These are phyloP conservation scores for Phytopythium mirpurense DNA, from an alignment of 352 stramenopile species.

Conservation along the genomic window DNA sequence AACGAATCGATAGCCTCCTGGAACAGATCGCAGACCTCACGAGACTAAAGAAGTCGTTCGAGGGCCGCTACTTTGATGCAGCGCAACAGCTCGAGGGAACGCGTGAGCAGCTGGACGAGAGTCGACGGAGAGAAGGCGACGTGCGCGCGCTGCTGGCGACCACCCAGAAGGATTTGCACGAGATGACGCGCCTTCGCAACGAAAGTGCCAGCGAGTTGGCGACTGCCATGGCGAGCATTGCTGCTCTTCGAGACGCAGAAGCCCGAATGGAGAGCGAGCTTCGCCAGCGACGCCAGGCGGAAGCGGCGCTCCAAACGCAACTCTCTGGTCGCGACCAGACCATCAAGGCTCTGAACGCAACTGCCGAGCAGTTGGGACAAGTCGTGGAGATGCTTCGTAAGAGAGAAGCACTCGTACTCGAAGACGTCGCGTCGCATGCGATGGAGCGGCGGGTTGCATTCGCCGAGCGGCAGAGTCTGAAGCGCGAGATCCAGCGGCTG, in stretches of 20 bases:
- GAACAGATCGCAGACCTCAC: constrained; percentile 53
- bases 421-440: not conserved
- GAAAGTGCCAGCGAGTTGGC: not conserved
- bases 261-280: not conserved
- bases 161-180: not conserved
- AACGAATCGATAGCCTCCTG: constrained; percentile 45
- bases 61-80: constrained; percentile 60
- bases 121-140: constrained; percentile 1
- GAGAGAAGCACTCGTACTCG: not conserved
- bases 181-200: not conserved
- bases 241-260: not conserved
- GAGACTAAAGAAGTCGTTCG: constrained; percentile 68
- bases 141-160: constrained; percentile 10
- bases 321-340: not conserved
- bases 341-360: not conserved
- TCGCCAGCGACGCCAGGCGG: not conserved
- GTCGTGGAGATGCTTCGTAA: not conserved
- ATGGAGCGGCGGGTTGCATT: not conserved
- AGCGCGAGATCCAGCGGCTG: not conserved
- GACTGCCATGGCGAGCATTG: not conserved
- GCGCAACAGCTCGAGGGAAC: constrained; percentile 17
- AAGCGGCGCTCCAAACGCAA: not conserved
- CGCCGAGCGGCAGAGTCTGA: not conserved
- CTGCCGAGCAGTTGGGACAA: not conserved
- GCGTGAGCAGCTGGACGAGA: constrained; percentile 10